Conservation (phyloP, 805 yeast species). For the Cephaloascus fragrans region DNA sequence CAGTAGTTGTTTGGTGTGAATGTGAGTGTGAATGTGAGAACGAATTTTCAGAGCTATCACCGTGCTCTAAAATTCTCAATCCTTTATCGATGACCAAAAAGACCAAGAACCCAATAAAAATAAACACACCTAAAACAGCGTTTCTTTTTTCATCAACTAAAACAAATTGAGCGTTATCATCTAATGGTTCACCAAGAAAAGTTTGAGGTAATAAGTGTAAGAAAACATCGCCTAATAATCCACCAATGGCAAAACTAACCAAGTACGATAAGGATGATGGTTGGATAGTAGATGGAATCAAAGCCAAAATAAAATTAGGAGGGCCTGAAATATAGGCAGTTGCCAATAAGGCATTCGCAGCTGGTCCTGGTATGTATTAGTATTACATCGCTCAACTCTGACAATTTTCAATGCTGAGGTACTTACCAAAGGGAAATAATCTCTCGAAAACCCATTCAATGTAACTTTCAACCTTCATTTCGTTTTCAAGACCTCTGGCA, state of each 20-base stretch:
- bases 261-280: conserved; percentile 40
- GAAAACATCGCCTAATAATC: conserved; percentile 66
- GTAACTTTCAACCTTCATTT: conserved; percentile 12
- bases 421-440: conserved; percentile 1
- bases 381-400: not conserved
- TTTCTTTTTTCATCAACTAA: conserved; percentile 42
- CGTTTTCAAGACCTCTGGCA: conserved; percentile 4
- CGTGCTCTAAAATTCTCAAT: conserved; percentile 38
- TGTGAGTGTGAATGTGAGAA: conserved; percentile 39
- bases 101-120: conserved; percentile 49
- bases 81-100: conserved; percentile 58
- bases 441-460: conserved; percentile 29
- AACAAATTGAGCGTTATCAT: conserved; percentile 30
- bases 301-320: conserved; percentile 46
- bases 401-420: not conserved
- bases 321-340: conserved; percentile 56
- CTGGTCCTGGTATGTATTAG: conserved; percentile 47
- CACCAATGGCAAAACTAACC: conserved; percentile 70
- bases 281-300: conserved; percentile 47
- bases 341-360: conserved; percentile 53
- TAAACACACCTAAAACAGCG: conserved; percentile 38
- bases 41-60: conserved; percentile 15
- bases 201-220: conserved; percentile 65
- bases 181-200: conserved; percentile 41
- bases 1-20: conserved; percentile 3